Conservation (phyloP, 75 land plant species). For the Selaginella moellendorffii region DNA sequence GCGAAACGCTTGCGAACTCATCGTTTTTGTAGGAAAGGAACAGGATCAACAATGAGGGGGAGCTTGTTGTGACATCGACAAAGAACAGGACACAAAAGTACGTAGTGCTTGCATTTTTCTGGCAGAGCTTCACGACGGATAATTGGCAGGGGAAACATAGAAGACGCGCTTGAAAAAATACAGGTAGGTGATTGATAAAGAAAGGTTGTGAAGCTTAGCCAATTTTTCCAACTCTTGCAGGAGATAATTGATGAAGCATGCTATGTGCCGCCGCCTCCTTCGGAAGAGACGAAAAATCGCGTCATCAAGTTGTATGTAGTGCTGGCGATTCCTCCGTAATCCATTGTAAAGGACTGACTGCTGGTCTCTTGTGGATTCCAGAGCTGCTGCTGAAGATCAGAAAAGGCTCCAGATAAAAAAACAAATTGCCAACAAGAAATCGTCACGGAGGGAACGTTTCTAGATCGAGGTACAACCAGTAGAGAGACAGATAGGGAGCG, state of each 20-base stretch:
- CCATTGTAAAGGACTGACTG: not conserved
- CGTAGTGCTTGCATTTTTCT: not conserved
- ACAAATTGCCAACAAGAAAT: not conserved
- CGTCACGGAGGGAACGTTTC: not conserved
- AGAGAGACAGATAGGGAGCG: too few species aligned
- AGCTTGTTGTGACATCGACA: constrained; percentile 85
- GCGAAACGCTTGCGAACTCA: not conserved
- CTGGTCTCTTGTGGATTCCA: not conserved
- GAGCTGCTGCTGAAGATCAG: not conserved
- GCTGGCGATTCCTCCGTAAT: not conserved
- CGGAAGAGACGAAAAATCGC: constrained; percentile 78
- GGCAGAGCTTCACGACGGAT: not conserved
- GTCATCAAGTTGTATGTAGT: constrained; percentile 55
- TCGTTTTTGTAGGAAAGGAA: constrained; percentile 58
- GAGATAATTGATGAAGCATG: constrained; percentile 87
- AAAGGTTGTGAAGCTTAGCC: not conserved
- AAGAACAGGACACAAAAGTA: constrained; percentile 90
- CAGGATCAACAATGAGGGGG: constrained; percentile 91
- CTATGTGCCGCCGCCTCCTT: constrained; percentile 95
- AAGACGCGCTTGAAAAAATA: constrained; percentile 78
- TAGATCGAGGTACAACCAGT: too few species aligned
- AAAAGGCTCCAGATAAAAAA: not conserved
- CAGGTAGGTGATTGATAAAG: constrained; percentile 34
- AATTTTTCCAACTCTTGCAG: constrained; percentile 19
- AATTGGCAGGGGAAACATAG: constrained; percentile 70